phyloP scores from a whole-genome alignment of 306 rosid genomes.

The Echinosophora koreensis region DNA sequence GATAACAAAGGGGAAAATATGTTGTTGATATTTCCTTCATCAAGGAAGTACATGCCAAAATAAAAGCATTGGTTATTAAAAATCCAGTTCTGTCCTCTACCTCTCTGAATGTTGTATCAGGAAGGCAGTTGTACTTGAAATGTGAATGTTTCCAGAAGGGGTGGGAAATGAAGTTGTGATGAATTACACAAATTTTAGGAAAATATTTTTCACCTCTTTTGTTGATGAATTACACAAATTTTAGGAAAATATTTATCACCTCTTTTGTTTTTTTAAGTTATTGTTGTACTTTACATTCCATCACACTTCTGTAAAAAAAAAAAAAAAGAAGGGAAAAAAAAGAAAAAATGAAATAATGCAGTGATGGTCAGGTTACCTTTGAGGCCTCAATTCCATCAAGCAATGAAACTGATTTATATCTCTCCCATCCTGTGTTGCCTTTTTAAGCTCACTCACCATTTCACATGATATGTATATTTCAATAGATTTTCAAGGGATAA shows the following conservation, averaged over 20 bases:
- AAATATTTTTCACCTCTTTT: too few relatives aligned
- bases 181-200: constrained; percentile 11
- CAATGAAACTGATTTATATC: too few relatives aligned
- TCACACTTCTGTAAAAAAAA: not conserved
- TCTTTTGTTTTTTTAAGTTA: constrained; percentile 7
- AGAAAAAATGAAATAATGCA: too few relatives aligned
- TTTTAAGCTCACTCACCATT: too few relatives aligned
- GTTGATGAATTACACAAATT: too few relatives aligned
- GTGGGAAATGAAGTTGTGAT: constrained; percentile 57
- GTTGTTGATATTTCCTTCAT: constrained; percentile 86
- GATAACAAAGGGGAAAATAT: constrained; percentile 61
- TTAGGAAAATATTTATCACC: too few relatives aligned
- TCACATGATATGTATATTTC: too few relatives aligned
- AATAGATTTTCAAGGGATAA: too few relatives aligned
- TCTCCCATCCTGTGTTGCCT: too few relatives aligned
- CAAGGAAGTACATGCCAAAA: constrained; percentile 72
- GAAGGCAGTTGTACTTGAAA: constrained; percentile 81
- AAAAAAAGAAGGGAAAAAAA: too few relatives aligned
- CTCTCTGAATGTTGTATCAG: constrained; percentile 69
- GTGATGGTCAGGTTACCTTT: too few relatives aligned
- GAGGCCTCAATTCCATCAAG: too few relatives aligned
- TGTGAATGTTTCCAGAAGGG: constrained; percentile 92
- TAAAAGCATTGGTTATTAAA: constrained; percentile 62
- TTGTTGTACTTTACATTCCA: constrained; percentile 2
- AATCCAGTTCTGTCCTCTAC: constrained; percentile 77